Percentiles rank a stretch among this genome's conserved stretches.
Evolutionary conservation across 2,329 filamentous ascomycete species (phyloP).

Genomic region (Annulohypoxylon truncatum): DNA sequence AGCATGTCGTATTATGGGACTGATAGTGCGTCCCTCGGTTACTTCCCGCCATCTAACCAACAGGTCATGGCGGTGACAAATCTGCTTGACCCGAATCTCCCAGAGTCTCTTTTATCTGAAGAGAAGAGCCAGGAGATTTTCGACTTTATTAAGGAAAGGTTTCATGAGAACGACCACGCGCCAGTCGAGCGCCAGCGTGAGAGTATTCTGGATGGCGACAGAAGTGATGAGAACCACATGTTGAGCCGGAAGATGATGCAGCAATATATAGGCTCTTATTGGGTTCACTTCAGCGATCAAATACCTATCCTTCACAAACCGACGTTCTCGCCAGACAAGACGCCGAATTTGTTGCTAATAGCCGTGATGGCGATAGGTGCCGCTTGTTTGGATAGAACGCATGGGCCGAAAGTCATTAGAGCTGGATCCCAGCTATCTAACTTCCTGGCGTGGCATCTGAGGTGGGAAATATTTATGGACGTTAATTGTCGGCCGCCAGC

Average conservation of each 20-base stretch:
- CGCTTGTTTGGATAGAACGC: slow-evolving; percentile 85
- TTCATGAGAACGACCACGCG: slow-evolving; percentile 82
- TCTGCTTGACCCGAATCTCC: slow-evolving; percentile 81
- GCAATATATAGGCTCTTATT: slow-evolving; percentile 91
- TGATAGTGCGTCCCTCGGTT: slow-evolving; percentile 62
- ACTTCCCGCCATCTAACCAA: slow-evolving; percentile 66
- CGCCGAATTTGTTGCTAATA: slow-evolving; percentile 84
- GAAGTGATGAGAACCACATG: slow-evolving; percentile 71
- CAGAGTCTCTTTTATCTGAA: slow-evolving; percentile 84
- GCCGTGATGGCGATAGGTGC: slow-evolving; percentile 94
- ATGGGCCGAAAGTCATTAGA: slow-evolving; percentile 78
- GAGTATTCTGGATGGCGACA: slow-evolving; percentile 81
- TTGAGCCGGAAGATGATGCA: slow-evolving; percentile 96
- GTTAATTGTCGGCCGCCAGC: slow-evolving; percentile 89
- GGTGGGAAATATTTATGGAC: slow-evolving; percentile 96
- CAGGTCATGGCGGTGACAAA: slow-evolving; percentile 93
- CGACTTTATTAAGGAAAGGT: slow-evolving; percentile 82
- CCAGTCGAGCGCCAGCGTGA: slow-evolving; percentile 81
- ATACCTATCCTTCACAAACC: slow-evolving; percentile 94
- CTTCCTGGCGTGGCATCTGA: slow-evolving; percentile 91
- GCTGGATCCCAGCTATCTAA: slow-evolving; percentile 86
- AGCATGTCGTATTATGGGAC: slow-evolving; percentile 61
- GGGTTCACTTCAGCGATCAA: slow-evolving; percentile 94
- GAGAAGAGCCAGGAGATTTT: slow-evolving; percentile 87
- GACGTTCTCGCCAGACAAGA: slow-evolving; percentile 89